Base-by-base conservation (phyloP, 495 filamentous ascomycete genomes). In the Talaromyces wortmannii region DNA sequence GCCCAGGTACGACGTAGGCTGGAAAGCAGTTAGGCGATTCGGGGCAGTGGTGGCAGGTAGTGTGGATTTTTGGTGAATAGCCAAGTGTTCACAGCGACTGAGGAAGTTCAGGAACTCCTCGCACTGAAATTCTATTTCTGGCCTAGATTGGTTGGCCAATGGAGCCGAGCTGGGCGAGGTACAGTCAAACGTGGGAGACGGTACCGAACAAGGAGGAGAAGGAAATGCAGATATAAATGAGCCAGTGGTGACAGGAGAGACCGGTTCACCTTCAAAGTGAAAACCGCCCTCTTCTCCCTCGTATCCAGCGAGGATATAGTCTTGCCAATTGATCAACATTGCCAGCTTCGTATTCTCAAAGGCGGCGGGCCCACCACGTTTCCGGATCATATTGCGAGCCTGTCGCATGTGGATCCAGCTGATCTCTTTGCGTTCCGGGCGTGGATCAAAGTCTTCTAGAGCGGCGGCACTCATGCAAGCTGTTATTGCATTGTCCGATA, bases 241-340 rank as follows among this genome's bases (percentile, higher is more conserved):
- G 7, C 57, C 54, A 4, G n/a, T 47, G 5, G 2, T 17, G 13
- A 11, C n/a, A 5, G 52, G 36, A 16, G 30, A 4, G 5, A 59
- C 15, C 8, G 55, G 42, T 7, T 55, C 16, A 13, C 55, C 51
- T 18, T 74, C 65, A 42, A 69, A 74, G 36, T 61, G 69, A 44
- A 74, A 72, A 48, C 65, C 68, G 0, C 59, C 57, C 11, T 63
- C 66, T 10, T 68, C 57, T 1, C 64, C 67, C 36, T 73, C 69
- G 53, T 73, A 74, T 0, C 72, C 72, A 0, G 68, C 64, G 16
- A 74, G 51, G 30, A 72, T 71, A 54, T 74, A 73, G 52, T 74
- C 71, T 61, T 71, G 68, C 72, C 69, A 74, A 48, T 76, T 73
- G 42, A 72, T 71, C 30, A 75, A 52, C 64, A 68, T 74, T 0